Evolutionary conservation across 2,329 filamentous ascomycete species (phyloP), one percentile per base, ranked within the genome.

Genomic region (Myriosclerotinia curreyana): DNA sequence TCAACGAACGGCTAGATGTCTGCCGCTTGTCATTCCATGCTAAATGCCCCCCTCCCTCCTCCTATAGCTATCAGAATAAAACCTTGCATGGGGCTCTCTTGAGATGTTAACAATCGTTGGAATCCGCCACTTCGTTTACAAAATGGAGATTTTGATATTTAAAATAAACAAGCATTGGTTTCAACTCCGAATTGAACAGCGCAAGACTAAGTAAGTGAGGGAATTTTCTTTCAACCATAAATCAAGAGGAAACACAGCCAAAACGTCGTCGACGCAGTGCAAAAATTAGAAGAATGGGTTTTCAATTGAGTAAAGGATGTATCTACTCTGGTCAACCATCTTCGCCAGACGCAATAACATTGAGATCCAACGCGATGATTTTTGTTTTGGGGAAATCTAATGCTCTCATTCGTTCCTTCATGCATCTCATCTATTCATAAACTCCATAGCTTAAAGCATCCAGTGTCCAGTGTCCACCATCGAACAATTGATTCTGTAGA

Each of bases 371-470:
- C 42, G 55, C 42, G 14, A 58, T 36, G 20, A 25, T 36, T 31
- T 52, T 34, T 44, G 31, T 20, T 34, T 20, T 46, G n/a, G 20
- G 17, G 28, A 46, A 44, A 46, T 25, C 49, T 44, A 52, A 54
- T 55, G 49, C 28, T 20, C n/a, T 44, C 25, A 25, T 62, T 34
- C 34, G 4, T 46, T 54, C 38, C 38, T 54, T 46, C 20, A 25
- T 28, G 25, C 38, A 55, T 54, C n/a, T 44, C 25, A 17, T 62
- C 50, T 52, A 31, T 17, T 25, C 49, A 63, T 49, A 58, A 56
- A 50, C 17, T 58, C 52, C 34, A 58, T 49, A 20, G 44, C 52
- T 48, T 34, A 49, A 50, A 42, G 6, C 5, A 38, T 38, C 44
- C 17, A 25, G 3, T 15, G 22, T 25, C 52, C 28, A 31, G 28